Percentiles rank a stretch among this genome's conserved stretches.
phyloP scores from a whole-genome alignment of 345 rosid genomes.

The Firmiana major region DNA sequence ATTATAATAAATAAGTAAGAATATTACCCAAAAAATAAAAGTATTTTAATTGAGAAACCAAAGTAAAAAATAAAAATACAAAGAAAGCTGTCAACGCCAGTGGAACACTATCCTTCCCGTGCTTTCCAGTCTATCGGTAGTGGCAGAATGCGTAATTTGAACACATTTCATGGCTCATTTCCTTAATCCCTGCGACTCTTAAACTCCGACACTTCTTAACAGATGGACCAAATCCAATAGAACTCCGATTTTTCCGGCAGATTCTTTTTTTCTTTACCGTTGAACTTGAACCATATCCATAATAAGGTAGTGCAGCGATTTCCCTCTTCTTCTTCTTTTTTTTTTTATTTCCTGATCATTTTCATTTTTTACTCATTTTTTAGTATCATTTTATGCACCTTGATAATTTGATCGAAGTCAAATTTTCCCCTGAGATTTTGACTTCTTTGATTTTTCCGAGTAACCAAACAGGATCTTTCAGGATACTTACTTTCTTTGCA shows the following conservation, averaged over 20 bases:
- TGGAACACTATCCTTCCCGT: too few species aligned
- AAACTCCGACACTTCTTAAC: background rate
- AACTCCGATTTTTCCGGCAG: background rate
- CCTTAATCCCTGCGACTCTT: background rate
- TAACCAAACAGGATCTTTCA: slow-evolving; percentile 7
- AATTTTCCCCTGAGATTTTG: background rate
- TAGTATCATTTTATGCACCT: too few species aligned
- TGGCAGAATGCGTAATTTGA: too few species aligned
- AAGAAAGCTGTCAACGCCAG: too few species aligned
- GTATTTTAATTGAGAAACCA: too few species aligned
- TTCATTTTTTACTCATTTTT: background rate
- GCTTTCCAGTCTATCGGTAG: too few species aligned
- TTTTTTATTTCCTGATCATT: background rate
- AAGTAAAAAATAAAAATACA: too few species aligned
- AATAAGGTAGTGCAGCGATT: background rate
- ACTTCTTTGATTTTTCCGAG: background rate
- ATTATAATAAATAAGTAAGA: too few species aligned
- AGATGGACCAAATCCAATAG: background rate
- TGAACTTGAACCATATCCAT: background rate
- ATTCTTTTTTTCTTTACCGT: background rate
- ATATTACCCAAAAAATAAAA: too few species aligned
- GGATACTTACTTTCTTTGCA: background rate
- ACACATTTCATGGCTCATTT: too few species aligned
- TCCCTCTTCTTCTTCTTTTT: background rate
- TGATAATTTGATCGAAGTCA: background rate